Evolutionary conservation across 2,329 filamentous ascomycete species (phyloP).

Genomic region (Sordariomycetes sp.): DNA sequence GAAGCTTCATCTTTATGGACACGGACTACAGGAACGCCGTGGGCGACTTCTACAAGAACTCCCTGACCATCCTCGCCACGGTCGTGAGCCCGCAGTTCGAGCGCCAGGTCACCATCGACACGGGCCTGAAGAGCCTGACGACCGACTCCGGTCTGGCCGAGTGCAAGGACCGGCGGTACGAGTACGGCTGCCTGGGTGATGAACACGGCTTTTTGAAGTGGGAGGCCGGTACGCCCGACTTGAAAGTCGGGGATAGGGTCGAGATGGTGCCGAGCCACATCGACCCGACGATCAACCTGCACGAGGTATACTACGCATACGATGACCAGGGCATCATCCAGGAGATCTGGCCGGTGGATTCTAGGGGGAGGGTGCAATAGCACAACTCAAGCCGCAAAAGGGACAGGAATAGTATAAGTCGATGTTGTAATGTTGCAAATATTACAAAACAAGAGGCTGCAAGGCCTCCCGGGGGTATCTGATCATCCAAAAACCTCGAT

Average conservation of each 20-base stretch:
- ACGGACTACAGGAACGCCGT: slow-evolving; percentile 45
- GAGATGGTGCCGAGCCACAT: slow-evolving; percentile 47
- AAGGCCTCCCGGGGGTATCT: neutral
- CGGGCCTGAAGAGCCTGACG: slow-evolving; percentile 35
- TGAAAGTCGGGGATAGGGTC: slow-evolving; percentile 34
- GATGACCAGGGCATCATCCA: slow-evolving; percentile 35
- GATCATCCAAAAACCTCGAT: slow-evolving; percentile 44
- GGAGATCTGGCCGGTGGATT: slow-evolving; percentile 42
- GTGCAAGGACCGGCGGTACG: slow-evolving; percentile 32
- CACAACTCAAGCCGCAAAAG: neutral
- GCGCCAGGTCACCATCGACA: slow-evolving; percentile 35
- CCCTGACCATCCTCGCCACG: slow-evolving; percentile 36
- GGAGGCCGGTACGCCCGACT: slow-evolving; percentile 25
- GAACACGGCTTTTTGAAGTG: slow-evolving; percentile 38
- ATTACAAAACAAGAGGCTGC: neutral
- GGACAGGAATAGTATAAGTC: neutral
- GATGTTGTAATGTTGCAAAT: too few species aligned
- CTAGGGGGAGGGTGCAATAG: slow-evolving; percentile 40
- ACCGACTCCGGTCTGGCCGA: slow-evolving; percentile 42
- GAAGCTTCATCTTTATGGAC: slow-evolving; percentile 49
- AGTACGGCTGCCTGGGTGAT: slow-evolving; percentile 34
- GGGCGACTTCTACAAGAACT: slow-evolving; percentile 37
- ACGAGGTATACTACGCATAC: slow-evolving; percentile 40
- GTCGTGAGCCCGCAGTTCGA: slow-evolving; percentile 37
- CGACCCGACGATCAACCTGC: slow-evolving; percentile 43